These are phyloP conservation scores for Circinella minor DNA, from an alignment of 371 early-diverging fungal species.

Conservation along the genomic window DNA sequence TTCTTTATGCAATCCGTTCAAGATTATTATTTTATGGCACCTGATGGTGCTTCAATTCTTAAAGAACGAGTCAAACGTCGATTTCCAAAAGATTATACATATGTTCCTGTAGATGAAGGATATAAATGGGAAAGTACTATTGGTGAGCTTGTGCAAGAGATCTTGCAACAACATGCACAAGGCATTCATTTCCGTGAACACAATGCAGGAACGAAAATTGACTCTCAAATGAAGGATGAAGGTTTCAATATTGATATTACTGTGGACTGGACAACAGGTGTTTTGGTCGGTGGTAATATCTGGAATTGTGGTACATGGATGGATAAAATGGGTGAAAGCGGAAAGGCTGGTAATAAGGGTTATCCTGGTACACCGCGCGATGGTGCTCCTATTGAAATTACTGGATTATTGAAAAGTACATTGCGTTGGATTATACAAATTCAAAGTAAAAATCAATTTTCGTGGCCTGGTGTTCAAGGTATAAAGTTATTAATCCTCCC, in stretches of 20 bases:
- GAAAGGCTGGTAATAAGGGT: constrained; percentile 90
- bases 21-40: constrained; percentile 77
- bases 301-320: constrained; percentile 99
- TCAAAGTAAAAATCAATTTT: constrained; percentile 41
- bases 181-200: constrained; percentile 95
- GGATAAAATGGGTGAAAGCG: constrained; percentile 98
- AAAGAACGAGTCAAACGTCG: constrained; percentile 75
- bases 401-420: constrained; percentile 84
- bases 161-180: constrained; percentile 88
- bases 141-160: constrained; percentile 90
- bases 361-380: constrained; percentile 94
- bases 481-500: constrained; percentile 30
- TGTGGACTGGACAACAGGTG: constrained; percentile 76
- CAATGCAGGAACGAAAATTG: constrained; percentile 90
- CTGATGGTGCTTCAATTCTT: constrained; percentile 82
- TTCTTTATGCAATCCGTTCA: constrained; percentile 92
- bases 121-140: constrained; percentile 70
- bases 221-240: constrained; percentile 88
- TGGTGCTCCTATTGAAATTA: constrained; percentile 92
- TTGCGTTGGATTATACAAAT: constrained; percentile 81
- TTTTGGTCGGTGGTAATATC: constrained; percentile 87
- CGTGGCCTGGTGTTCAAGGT: constrained; percentile 41
- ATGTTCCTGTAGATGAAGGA: constrained; percentile 71
- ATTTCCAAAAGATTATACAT: constrained; percentile 79
- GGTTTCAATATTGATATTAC: constrained; percentile 87